Evolutionary conservation across 495 filamentous ascomycete species (phyloP), one percentile per base, ranked within the genome.

Genomic region (Trichocladium uniseriatum): DNA sequence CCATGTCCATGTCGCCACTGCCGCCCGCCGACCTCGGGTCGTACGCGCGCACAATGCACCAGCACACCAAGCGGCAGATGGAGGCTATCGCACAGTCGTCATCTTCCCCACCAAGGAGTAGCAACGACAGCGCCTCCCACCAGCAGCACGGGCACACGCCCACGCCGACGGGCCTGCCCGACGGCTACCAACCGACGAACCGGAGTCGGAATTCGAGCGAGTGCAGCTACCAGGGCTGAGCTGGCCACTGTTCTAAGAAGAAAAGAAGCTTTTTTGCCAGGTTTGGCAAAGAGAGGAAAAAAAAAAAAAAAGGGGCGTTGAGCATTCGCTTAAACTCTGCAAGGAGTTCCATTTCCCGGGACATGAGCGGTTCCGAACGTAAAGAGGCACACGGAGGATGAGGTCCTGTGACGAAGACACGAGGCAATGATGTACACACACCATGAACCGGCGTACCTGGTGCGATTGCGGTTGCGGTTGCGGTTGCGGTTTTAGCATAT

Each of bases 31-130:
- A 74, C 43, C 53, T 74, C 15, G 56, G 68, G 13, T 64, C 62
- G 9, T 76, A 76, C 45, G 56, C 69, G 4, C 66, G 71, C 43
- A 67, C 61, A 38, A 76, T 76, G 71, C 70, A 70, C 45, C 66
- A 69, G 37, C 72, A 76, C 51, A 76, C 72, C 43, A 74, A 74
- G 64, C 54, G 67, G 27, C 72, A 76, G 58, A 74, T 76, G 70
- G 69, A 76, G 43, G 65, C 69, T 3, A 65, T 64, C 41, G n/a
- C n/a, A n/a, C n/a, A n/a, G n/a, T 65, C 64, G 18, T 54, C 58
- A 42, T 49, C 59, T 6, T 28, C 41, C 2, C 39, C 35, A 7
- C 57, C 56, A n/a, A n/a, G n/a, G 44, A 46, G 47, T 19, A 38
- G 16, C 32, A 52, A 36, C 42, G 40, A 42, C 15, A 40, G 24